Evolutionary conservation across 176 grass and related monocot species (phyloP), one percentile per base, ranked within the genome.

Genomic region (Triticum dicoccoides): DNA sequence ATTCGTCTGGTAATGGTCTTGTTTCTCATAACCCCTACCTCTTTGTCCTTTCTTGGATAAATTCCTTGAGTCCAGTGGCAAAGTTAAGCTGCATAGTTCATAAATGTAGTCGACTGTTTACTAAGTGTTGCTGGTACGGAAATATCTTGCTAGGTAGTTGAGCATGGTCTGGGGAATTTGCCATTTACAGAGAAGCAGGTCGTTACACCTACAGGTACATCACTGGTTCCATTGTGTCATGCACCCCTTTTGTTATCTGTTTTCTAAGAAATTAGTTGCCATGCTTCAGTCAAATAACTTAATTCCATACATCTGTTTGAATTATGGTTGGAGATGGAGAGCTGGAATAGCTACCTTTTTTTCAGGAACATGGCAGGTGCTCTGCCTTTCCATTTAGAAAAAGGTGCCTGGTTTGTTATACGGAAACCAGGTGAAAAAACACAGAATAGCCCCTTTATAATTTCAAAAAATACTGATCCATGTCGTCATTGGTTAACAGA

Each of bases 111-210:
- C 80, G 54, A 84, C 5, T 21, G 54, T 59, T 59, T 59, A 30
- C 15, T 80, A 47, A 90, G 13, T 21, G 15, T 80, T 89, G 73
- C 64, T 78, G n/a, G 79, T 82, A 72, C 17, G 5, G 11, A 86
- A 87, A 80, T 81, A 11, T 80, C 30, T 71, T 91, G 63, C 56
- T 88, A 98, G 96, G 96, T 98, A 13, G 93, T 98, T 69, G 96
- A 98, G 69, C 90, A 95, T 73, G 96, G 96, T 69, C 82, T 98
- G 65, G 93, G 96, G 14, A 86, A 98, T 89, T 91, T 98, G 78
- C 96, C 96, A 83, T 98, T 98, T 86, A 91, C 92, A 82, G 96
- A 98, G 86, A 98, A 93, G 89, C 96, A 98, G 67, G 70, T 98
- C 18, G 25, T 90, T 81, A 98, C 96, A 79, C 93, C 93, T 64